Conservation (phyloP, 1,284 basidiomycete species). For the Golubevia sp. region DNA sequence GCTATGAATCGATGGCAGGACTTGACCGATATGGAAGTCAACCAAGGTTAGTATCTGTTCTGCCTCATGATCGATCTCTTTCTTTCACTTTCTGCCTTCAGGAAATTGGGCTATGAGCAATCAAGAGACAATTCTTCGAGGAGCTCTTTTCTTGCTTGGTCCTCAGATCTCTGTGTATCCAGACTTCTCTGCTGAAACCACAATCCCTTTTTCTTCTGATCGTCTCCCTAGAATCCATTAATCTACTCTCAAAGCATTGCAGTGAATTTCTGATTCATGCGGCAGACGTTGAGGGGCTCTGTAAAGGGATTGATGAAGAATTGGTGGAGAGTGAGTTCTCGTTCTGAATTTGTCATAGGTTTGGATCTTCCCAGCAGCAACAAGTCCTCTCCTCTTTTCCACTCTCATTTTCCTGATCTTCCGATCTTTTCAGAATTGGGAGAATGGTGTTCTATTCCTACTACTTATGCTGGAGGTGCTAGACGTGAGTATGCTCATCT, state of each 20-base stretch:
- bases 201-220: not conserved
- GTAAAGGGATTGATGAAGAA: slow-evolving; percentile 91
- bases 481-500: slow-evolving; percentile 68
- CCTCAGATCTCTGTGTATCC: no score
- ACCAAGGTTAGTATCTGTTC: slow-evolving; percentile 70
- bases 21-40: slow-evolving; percentile 91
- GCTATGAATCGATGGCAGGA: slow-evolving; percentile 99
- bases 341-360: not conserved
- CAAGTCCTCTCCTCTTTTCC: not conserved
- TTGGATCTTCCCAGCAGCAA: not conserved
- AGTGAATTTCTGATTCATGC: slow-evolving; percentile 97
- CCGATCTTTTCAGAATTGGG: slow-evolving; percentile 72
- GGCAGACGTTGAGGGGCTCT: slow-evolving; percentile 95
- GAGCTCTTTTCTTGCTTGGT: not conserved
- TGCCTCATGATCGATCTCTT: no score
- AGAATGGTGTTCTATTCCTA: slow-evolving; percentile 86
- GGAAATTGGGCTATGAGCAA: no score
- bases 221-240: slow-evolving; percentile 68
- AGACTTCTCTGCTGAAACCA: no score
- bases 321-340: slow-evolving; percentile 75
- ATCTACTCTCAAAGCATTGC: slow-evolving; percentile 74
- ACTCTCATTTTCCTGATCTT: not conserved
- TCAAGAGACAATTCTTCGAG: no score
- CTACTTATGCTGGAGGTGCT: slow-evolving; percentile 96
- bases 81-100: not conserved